Base-by-base conservation (phyloP, 2,329 filamentous ascomycete species). In the Aciculosporium take region DNA sequence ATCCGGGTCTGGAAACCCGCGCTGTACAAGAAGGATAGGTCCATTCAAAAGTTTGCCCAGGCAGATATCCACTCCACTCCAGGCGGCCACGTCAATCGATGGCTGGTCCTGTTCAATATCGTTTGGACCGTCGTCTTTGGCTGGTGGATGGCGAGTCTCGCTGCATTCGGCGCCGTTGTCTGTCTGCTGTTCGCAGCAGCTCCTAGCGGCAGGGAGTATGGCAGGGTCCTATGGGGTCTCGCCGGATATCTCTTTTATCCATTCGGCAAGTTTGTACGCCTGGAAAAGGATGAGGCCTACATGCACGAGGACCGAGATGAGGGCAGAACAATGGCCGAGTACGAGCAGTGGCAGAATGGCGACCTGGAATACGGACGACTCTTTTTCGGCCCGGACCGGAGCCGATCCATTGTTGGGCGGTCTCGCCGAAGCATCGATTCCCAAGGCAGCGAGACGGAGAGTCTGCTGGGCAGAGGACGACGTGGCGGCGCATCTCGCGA, bases 1-100 rank as follows among this genome's bases (percentile, higher is more conserved):
- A 96, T 98, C 57, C 80, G 93, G 58, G 85, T 98, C 48, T 98
- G 91, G 91, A 98, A 98, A 62, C 91, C 91, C 33, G 93, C 91
- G 1, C 62, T 98, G 48, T 98, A 98, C 72, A 98, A 98, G 65
- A 98, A 98, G 62, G 81, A 83, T 53, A 80, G 91, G 43, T 98
- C 91, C 1, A 93, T 98, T 29, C 87, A 96, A 59, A 91, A 93
- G 62, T 94, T 81, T 36, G 91, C 91, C 5, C 89, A 96, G 63
- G 88, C 84, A 12, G 91, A 98, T 59, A 96, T 98, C 45, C 91
- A 98, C 65, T 96, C 89, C 3, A 79, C 85, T 1, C 91, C 91
- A 0, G 91, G 91, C 18, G 84, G 85, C 15, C 79, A 79, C 51
- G 89, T 96, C 47, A 89, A 79, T 61, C 76, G 65, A 45, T 88